Percentiles rank a stretch among this genome's conserved stretches.
Evolutionary conservation across 352 stramenopile species (phyloP).

Genomic region (Pythium dissotocum): DNA sequence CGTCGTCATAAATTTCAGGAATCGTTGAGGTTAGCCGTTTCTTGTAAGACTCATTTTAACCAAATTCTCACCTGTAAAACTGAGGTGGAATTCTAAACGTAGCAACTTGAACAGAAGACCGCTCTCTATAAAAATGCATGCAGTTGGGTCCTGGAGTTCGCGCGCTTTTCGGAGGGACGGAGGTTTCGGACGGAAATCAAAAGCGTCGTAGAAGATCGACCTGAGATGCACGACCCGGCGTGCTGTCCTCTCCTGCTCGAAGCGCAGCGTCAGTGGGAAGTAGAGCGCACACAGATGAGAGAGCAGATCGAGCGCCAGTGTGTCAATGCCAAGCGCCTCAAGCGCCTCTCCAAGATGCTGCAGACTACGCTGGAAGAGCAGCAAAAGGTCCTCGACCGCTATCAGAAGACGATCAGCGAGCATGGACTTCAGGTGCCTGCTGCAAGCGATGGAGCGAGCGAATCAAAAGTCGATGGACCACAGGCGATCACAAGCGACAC

Average conservation of each 20-base stretch:
- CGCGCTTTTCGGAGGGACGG: not conserved
- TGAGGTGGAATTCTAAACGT: not conserved
- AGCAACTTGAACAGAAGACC: not conserved
- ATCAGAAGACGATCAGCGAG: slow-evolving; percentile 47
- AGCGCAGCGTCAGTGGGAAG: slow-evolving; percentile 32
- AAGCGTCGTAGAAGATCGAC: not conserved
- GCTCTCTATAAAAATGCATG: not conserved
- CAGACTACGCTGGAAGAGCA: slow-evolving; percentile 65
- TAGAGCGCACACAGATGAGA: slow-evolving; percentile 48
- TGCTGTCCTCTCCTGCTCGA: not conserved
- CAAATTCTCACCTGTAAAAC: not conserved
- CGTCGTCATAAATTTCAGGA: slow-evolving; percentile 7
- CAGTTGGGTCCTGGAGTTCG: not conserved
- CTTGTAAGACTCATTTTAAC: not conserved
- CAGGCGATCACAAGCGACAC: not conserved
- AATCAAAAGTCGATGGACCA: not conserved
- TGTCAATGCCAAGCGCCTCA: slow-evolving; percentile 36
- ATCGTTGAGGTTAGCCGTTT: not conserved
- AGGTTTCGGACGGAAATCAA: not conserved
- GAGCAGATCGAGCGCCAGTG: slow-evolving; percentile 49
- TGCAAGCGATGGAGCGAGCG: not conserved
- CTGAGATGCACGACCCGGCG: not conserved
- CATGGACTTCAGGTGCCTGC: not conserved
- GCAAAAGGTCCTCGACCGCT: slow-evolving; percentile 71
- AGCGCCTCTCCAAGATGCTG: slow-evolving; percentile 62